phyloP scores from a whole-genome alignment of 2,329 filamentous ascomycete species.

The Diplodia mutila region DNA sequence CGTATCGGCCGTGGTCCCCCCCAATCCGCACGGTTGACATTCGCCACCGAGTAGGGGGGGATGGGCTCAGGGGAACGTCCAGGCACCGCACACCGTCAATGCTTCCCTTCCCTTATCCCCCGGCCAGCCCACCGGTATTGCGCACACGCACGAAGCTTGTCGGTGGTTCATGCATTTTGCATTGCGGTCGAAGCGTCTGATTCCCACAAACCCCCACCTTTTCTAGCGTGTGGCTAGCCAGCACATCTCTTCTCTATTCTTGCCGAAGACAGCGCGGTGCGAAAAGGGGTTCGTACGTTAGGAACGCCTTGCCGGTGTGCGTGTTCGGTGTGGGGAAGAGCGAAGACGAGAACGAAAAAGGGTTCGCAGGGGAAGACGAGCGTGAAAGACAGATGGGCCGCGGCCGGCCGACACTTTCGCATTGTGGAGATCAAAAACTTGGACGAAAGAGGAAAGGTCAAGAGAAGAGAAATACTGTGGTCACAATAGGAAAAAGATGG shows the following conservation, averaged over 20 bases:
- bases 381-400: not conserved
- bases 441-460: not conserved
- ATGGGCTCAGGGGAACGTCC: not conserved
- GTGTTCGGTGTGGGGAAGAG: not conserved
- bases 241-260: not conserved
- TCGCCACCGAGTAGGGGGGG: no score
- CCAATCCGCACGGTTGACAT: no score
- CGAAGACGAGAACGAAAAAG: not conserved
- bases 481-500: not conserved
- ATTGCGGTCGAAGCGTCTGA: not conserved
- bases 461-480: not conserved
- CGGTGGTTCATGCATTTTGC: no score
- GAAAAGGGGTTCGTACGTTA: constrained; percentile 4
- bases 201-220: not conserved
- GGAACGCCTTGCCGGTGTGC: not conserved
- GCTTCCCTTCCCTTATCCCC: not conserved
- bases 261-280: not conserved
- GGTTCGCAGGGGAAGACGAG: not conserved
- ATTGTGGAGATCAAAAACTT: not conserved
- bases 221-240: not conserved
- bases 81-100: not conserved
- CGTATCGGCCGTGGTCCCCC: not conserved
- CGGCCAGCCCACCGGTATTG: not conserved
- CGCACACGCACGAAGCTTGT: not conserved
- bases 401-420: not conserved